Evolutionary conservation across 441 rosid species (phyloP), one percentile per base, ranked within the genome.

Genomic region (Gossypium gossypioides): DNA sequence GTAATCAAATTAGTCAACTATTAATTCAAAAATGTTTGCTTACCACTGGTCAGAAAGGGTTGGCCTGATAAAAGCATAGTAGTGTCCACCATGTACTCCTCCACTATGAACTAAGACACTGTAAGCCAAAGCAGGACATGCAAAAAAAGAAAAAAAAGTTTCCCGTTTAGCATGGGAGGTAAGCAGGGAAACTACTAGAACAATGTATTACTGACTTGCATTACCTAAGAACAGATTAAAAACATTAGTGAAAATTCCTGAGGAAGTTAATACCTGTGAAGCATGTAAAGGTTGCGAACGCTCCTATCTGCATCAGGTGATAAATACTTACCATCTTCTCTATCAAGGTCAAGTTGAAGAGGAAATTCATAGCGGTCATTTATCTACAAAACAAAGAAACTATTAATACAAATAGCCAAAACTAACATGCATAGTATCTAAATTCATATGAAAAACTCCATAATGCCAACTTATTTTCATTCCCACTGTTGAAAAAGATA

Each of bases 331-430:
- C 96, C 85, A 75, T 87, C 68, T 37, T 89, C 96, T 83, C 91
- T 86, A 74, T 92, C 97, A 67, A 92, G 92, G 80, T 92, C 97
- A 79, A 92, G 96, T 84, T 92, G 85, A 76, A 90, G 94, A 79
- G 97, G 97, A 78, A 92, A 92, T 74, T 92, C 97, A 78, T 92
- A 92, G 68, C 94, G 94, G 74, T 92, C 97, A 81, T 92, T 92
- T 72, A 92, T 90, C 97, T 92, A 77, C 74, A 82, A 74, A 77
- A 80, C 22, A 62, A 75, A 19, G 54, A 4, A 74, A 13, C 8
- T 0, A 40, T 69, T 50, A 72, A 62, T 34, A 44, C 50, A 71
- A 21, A 40, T 34, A 21, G 22, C 25, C 50, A 32, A 40, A 16
- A 16, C 58, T 1, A 34, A 37, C 29, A 64, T 12, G 40, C 68